Conservation (phyloP, 176 grass and related monocot genomes). For the Carex scoparia region DNA sequence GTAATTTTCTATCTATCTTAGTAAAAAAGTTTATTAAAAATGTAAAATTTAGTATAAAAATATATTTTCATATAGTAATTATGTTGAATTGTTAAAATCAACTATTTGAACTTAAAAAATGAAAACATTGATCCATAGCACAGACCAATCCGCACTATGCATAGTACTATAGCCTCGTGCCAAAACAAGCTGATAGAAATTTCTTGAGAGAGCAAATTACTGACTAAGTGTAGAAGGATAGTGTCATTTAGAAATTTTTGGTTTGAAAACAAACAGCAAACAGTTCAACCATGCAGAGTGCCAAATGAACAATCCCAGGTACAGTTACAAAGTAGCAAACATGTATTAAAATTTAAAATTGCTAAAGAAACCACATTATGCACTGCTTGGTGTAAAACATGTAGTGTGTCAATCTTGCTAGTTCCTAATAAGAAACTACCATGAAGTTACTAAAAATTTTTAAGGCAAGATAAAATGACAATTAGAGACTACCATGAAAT, state of each 20-base stretch:
- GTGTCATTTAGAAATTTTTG: not conserved
- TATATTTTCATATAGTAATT: too few relatives aligned
- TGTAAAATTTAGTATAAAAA: too few relatives aligned
- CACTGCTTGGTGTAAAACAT: not conserved
- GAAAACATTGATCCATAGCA: too few relatives aligned
- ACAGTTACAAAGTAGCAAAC: not conserved
- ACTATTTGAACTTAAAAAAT: too few relatives aligned
- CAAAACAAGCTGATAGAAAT: not conserved
- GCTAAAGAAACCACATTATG: not conserved
- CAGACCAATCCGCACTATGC: too few relatives aligned
- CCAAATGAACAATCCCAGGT: not conserved
- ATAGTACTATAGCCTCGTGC: too few relatives aligned
- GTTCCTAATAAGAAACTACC: not conserved
- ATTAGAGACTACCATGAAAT: not conserved
- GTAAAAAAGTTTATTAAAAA: too few relatives aligned
- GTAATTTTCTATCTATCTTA: too few relatives aligned
- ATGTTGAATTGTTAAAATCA: too few relatives aligned
- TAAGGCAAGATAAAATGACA: not conserved
- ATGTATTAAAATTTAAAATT: not conserved
- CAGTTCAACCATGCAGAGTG: not conserved
- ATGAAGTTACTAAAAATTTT: not conserved
- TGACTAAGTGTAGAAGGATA: not conserved
- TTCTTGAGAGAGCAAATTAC: not conserved
- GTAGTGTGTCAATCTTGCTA: not conserved
- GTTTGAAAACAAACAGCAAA: not conserved